These are phyloP conservation scores for Eucalyptus urophylla DNA, from an alignment of 345 rosid genomes.

Conservation along the genomic window DNA sequence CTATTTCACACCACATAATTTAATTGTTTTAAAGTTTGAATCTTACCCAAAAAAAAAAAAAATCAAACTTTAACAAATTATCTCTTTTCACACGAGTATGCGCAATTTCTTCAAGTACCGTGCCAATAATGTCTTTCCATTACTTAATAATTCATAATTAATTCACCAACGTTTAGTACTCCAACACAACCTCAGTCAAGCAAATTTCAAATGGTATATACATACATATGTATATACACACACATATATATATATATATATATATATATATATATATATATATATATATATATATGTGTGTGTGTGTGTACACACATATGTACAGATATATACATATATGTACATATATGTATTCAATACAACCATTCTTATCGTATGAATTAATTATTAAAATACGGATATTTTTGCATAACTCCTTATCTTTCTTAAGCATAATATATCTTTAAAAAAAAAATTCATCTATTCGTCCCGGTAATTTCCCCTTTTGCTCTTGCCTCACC, in stretches of 20 bases:
- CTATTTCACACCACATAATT: not conserved
- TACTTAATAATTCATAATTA: too few species aligned
- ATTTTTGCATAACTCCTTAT: not conserved
- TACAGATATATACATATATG: not conserved
- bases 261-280: too few species aligned
- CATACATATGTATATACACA: accelerated
- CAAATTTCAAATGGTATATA: not conserved
- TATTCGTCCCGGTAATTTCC: not conserved
- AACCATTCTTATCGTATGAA: too few species aligned
- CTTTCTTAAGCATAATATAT: not conserved
- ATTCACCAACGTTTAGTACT: not conserved
- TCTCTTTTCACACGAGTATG: not conserved
- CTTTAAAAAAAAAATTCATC: not conserved
- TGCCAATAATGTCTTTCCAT: not conserved
- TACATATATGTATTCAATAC: not conserved
- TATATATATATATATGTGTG: too few species aligned
- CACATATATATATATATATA: too few species aligned
- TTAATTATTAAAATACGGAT: too few species aligned
- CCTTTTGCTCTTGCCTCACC: not conserved
- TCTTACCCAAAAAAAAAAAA: not conserved
- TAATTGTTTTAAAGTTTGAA: not conserved
- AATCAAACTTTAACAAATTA: not conserved
- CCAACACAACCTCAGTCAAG: not conserved
- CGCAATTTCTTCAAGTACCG: not conserved
- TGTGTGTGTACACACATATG: too few species aligned